phyloP scores from a whole-genome alignment of 139 green algal genomes.

The Haematococcus lacustris region DNA sequence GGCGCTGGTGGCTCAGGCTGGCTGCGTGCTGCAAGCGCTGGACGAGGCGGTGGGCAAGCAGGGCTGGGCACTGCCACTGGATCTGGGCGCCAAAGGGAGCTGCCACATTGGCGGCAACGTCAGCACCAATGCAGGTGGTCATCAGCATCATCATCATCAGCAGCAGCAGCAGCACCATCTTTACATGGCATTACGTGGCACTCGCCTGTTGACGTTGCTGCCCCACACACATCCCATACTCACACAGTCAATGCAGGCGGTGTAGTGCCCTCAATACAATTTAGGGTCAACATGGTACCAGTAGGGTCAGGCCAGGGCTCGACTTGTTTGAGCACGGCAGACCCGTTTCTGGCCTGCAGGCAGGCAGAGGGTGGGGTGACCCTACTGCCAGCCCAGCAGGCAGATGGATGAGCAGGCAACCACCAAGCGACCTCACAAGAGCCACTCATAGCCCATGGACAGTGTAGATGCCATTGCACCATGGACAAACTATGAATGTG shows the following conservation, averaged over 20 bases:
- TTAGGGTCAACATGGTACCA: neutral
- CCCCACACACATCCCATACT: neutral
- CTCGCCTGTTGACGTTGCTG: neutral
- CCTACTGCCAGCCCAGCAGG: too few relatives aligned
- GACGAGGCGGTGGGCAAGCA: conserved; percentile 47
- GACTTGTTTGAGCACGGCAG: too few relatives aligned
- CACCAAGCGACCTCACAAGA: too few relatives aligned
- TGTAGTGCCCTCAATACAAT: neutral
- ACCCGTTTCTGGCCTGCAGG: too few relatives aligned
- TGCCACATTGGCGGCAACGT: conserved; percentile 97
- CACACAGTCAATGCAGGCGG: neutral
- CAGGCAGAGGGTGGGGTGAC: too few relatives aligned
- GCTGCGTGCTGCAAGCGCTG: conserved; percentile 75
- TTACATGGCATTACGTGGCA: neutral
- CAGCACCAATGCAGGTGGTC: conserved; percentile 90
- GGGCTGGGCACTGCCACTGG: conserved; percentile 83
- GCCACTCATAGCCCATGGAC: too few relatives aligned
- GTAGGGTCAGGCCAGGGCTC: neutral
- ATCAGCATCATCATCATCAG: conserved; percentile 96
- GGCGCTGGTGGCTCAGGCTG: conserved; percentile 64
- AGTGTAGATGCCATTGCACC: too few relatives aligned
- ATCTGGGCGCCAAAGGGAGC: conserved; percentile 91
- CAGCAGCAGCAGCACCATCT: conserved; percentile 48
- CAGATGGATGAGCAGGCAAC: too few relatives aligned
- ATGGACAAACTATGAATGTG: too few relatives aligned